These are phyloP conservation scores for Phialophora macrospora DNA, from an alignment of 2,329 filamentous ascomycete species.

Conservation along the genomic window DNA sequence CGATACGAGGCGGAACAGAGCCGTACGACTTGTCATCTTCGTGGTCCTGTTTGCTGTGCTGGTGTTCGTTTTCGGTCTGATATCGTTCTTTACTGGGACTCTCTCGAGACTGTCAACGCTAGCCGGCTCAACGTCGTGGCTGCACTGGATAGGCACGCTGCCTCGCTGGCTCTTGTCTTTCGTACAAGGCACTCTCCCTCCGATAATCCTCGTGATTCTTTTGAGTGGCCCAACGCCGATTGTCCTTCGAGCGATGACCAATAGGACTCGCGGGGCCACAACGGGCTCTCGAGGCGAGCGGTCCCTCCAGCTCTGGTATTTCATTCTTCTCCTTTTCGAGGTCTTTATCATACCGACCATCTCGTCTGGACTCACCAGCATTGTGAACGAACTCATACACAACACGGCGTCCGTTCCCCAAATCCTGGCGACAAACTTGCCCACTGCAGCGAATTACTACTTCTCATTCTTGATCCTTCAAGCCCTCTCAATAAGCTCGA, in stretches of 20 bases:
- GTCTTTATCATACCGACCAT: slow-evolving; percentile 40
- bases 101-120: slow-evolving; percentile 37
- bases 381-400: slow-evolving; percentile 38
- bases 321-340: slow-evolving; percentile 39
- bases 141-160: slow-evolving; percentile 32
- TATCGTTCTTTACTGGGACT: slow-evolving; percentile 38
- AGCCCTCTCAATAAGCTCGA: slow-evolving; percentile 29
- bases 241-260: slow-evolving; percentile 32
- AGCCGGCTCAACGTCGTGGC: slow-evolving; percentile 33
- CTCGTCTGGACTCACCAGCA: slow-evolving; percentile 40
- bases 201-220: slow-evolving; percentile 37
- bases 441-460: slow-evolving; percentile 40
- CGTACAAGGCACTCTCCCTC: slow-evolving; percentile 40
- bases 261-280: slow-evolving; percentile 26
- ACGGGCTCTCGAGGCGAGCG: slow-evolving; percentile 37
- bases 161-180: slow-evolving; percentile 29
- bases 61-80: slow-evolving; percentile 39
- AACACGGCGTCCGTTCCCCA: slow-evolving; percentile 34
- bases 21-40: slow-evolving; percentile 35
- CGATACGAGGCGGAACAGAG: slow-evolving; percentile 21
- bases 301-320: slow-evolving; percentile 40
- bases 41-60: slow-evolving; percentile 36
- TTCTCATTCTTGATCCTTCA: slow-evolving; percentile 41
- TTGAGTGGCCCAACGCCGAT: slow-evolving; percentile 36
- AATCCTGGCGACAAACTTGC: slow-evolving; percentile 39